These are phyloP conservation scores for Diddensiella santjacobensis DNA, from an alignment of 805 yeast genomes.

Conservation along the genomic window DNA sequence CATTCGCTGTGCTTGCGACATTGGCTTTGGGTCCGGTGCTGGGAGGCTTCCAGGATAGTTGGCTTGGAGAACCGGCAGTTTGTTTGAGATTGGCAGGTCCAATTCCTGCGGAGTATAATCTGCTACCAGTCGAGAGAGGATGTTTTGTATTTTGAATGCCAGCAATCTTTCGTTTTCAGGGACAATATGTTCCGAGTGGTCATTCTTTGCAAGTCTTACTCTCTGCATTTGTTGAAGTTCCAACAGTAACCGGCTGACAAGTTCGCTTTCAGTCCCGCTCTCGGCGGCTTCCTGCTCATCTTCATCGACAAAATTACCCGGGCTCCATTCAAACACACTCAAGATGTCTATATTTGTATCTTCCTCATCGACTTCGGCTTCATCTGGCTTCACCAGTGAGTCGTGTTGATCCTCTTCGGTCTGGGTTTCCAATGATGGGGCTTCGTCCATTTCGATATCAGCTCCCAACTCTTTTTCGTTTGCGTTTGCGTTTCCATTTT, in stretches of 20 bases:
- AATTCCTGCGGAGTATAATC: slow-evolving; percentile 29
- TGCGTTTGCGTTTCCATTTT: slow-evolving; percentile 6
- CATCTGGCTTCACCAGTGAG: no score
- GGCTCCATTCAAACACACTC: slow-evolving; percentile 48
- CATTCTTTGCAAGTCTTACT: slow-evolving; percentile 36
- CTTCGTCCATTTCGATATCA: slow-evolving; percentile 4
- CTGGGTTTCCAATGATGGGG: not conserved
- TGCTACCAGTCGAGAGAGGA: slow-evolving; percentile 43
- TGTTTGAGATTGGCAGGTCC: slow-evolving; percentile 24
- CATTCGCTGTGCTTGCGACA: slow-evolving; percentile 3
- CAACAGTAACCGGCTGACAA: slow-evolving; percentile 43
- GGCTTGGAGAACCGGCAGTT: slow-evolving; percentile 65
- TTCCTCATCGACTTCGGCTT: slow-evolving; percentile 19
- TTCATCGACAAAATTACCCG: slow-evolving; percentile 45
- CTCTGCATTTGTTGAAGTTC: slow-evolving; percentile 51
- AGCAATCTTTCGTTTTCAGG: slow-evolving; percentile 33
- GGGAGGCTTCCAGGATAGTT: slow-evolving; percentile 81
- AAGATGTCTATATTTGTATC: slow-evolving; percentile 22
- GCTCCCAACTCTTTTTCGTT: slow-evolving; percentile 2
- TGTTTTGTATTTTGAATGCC: slow-evolving; percentile 33
- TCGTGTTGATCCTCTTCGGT: slow-evolving; percentile 16
- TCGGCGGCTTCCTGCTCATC: slow-evolving; percentile 50
- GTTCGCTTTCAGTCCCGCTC: slow-evolving; percentile 40
- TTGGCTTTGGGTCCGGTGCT: slow-evolving; percentile 27
- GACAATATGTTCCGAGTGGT: slow-evolving; percentile 25